These are phyloP conservation scores for Xerophyta viscosa DNA, from an alignment of 106 monocot genomes.

Conservation along the genomic window DNA sequence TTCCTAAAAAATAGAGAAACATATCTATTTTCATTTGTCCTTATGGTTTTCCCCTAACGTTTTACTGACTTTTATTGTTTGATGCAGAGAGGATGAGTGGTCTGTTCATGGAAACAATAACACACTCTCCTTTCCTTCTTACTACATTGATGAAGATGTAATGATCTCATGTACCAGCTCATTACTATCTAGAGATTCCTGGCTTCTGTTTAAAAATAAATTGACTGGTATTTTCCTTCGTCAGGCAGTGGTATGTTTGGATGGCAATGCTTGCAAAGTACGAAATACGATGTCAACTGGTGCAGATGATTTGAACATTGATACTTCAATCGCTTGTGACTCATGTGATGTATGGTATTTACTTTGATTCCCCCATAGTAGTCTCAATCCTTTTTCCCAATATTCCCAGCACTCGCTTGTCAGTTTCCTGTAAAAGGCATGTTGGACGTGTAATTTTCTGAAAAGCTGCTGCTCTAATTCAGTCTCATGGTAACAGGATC, in stretches of 20 bases:
- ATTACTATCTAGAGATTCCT: neutral
- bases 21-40: no score
- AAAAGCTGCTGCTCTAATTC: neutral
- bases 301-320: constrained; percentile 48
- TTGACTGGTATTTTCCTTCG: constrained; percentile 1
- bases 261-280: constrained; percentile 79
- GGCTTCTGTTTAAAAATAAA: neutral
- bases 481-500: no score
- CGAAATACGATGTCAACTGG: constrained; percentile 32
- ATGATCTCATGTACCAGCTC: constrained; percentile 8
- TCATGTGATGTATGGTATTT: constrained; percentile 90
- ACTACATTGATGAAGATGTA: constrained; percentile 98
- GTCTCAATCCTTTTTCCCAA: no score
- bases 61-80: constrained; percentile 13
- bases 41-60: no score
- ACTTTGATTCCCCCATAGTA: no score
- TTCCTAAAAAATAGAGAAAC: no score
- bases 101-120: constrained; percentile 59
- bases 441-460: neutral
- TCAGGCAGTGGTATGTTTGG: constrained; percentile 89
- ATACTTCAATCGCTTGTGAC: constrained; percentile 99
- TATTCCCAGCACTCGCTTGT: no score
- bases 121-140: constrained; percentile 82
- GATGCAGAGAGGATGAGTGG: constrained; percentile 79
- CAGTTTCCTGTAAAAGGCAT: no score